Percentiles rank a stretch among this genome's conserved stretches.
Evolutionary conservation across 208 protist genomes (phyloP).

Genomic region (Crithidia mellificae): DNA sequence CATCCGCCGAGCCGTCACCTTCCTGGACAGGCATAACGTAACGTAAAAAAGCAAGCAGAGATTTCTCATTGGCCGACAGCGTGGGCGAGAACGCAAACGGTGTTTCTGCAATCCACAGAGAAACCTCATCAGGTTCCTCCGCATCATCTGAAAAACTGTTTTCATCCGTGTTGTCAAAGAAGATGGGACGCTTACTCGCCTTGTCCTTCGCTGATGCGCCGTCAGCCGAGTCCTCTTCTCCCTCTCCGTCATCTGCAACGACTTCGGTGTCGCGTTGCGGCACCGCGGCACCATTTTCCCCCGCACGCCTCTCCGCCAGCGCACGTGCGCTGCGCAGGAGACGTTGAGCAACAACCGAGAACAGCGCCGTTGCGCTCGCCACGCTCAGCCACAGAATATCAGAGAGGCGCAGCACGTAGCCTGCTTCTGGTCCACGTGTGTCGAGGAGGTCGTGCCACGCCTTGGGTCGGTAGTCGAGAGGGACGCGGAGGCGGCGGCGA

Average conservation of each 20-base stretch:
- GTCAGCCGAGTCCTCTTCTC: neutral
- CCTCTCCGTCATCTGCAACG: no score
- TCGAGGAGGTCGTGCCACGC: conserved; percentile 58
- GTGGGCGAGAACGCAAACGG: neutral
- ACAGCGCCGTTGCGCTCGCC: conserved; percentile 55
- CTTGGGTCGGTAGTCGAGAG: conserved; percentile 18
- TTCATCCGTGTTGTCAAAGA: conserved; percentile 30
- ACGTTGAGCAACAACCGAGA: conserved; percentile 50
- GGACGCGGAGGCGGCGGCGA: conserved; percentile 18
- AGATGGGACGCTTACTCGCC: conserved; percentile 12
- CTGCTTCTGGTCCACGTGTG: conserved; percentile 49
- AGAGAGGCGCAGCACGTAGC: conserved; percentile 36
- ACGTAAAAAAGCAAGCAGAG: conserved; percentile 45
- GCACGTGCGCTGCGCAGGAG: conserved; percentile 40
- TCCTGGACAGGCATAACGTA: conserved; percentile 42
- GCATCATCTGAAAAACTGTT: neutral
- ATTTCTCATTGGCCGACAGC: conserved; percentile 11
- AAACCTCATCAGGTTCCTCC: no score
- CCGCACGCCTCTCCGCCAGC: neutral
- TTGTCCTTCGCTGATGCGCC: neutral
- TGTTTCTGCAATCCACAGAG: neutral
- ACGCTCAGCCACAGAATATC: conserved; percentile 65
- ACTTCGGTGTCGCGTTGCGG: no score
- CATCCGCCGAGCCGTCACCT: neutral
- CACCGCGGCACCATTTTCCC: neutral